Evolutionary conservation across 2,329 filamentous ascomycete genomes (phyloP), one percentile per base, ranked within the genome.

Genomic region (Penicillium sp.): DNA sequence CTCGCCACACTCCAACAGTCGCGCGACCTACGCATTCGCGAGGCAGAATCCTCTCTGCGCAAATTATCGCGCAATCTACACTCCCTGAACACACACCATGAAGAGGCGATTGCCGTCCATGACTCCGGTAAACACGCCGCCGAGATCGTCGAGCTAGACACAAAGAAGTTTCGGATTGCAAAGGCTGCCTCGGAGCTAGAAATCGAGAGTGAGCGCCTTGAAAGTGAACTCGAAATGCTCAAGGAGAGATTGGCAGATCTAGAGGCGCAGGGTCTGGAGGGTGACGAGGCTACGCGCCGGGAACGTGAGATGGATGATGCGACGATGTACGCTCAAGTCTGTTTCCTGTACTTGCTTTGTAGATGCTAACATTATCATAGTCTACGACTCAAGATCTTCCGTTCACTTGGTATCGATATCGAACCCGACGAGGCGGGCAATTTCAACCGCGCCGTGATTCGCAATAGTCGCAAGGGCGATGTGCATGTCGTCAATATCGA

Each of bases 401-500:
- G 95, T 62, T 92, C 90, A 27, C 80, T 99, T 50, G 93, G 93
- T 3, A 93, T 98, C 64, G 93, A 96, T 65, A 86, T 96, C 57
- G 91, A 96, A 78, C 89, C 91, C 54, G 90, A 91, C 59, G 81
- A 80, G n/a, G 84, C 81, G 1, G 92, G 92, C 33, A 91, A 92
- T 72, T 97, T 93, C 79, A 88, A 85, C 66, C 90, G 91, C 70
- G 93, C 93, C 1, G 85, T 96, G 19, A 88, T 98, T 64, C 82
- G 92, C 61, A 97, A 96, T 72, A 88, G 88, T 59, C 83, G 86
- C 63, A 93, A 92, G 79, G 93, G 92, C 9, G 93, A 98, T 72
- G 92, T 98, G 51, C 91, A 96, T 73, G 91, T 98, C 50, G 88
- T 99, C 59, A 96, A 96, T 69, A 88, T 99, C 73, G 93, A 98